Evolutionary conservation across 2,329 filamentous ascomycete species (phyloP), one percentile per base, ranked within the genome.

Genomic region (Phialophora macrospora): DNA sequence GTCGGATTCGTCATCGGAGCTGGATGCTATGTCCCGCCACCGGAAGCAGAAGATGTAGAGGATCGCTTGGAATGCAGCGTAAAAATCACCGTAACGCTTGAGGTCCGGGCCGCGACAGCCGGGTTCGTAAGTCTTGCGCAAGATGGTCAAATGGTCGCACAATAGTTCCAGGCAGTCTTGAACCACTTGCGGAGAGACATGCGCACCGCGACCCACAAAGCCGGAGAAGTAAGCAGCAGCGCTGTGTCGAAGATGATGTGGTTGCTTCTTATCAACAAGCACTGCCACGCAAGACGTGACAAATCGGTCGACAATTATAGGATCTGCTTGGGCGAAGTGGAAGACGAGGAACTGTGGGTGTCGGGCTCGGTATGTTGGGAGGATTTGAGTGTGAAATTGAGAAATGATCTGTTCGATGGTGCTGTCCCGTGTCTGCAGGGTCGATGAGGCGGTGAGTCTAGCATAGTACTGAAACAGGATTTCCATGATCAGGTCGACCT

Each of bases 1-100:
- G 17, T 88, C 83, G 65, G 87, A 84, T 51, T 82, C 80, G 26
- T 84, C 79, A 14, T 89, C 85, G 2, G 67, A 70, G 26, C 49
- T 60, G 14, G 67, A 85, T 1, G 85, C 90, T 55, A 99, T 83
- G 74, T 98, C 94, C 67, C 92, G 90, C 95, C 95, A 99, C 62
- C 95, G 89, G 82, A 99, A 99, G 81, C 95, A 99, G 79, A 96
- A 97, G 65, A 96, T 94, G 80, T 97, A 97, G 26, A 97, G 85
- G 2, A 96, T 83, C 1, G 93, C 93, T 77, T 97, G 93, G n/a
- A 90, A 88, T 55, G 93, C 87, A 20, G 91, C 88, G 77, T 97
- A 97, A 78, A 96, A 97, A 14, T 90, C 87, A 55, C 88, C 87
- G 75, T 94, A 97, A 55, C 90, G 88, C 68, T 89, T 88, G 63